Percentiles rank a stretch among this genome's conserved stretches.
phyloP scores from a whole-genome alignment of 2,329 filamentous ascomycete species.

The Emmonsiellopsis sp. region DNA sequence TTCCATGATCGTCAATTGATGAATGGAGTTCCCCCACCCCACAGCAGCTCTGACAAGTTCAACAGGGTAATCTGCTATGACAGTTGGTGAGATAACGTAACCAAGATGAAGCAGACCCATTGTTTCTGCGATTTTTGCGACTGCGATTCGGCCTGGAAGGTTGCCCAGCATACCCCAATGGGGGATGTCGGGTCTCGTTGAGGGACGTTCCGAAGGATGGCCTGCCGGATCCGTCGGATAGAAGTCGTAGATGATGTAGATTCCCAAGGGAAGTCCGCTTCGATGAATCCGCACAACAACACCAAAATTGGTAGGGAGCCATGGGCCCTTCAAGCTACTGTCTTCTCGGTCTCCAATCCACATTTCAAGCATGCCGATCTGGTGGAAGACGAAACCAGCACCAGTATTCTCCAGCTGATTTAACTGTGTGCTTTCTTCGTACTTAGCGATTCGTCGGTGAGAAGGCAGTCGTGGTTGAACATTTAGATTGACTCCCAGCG shows the following conservation, averaged over 20 bases:
- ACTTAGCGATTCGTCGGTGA: not conserved
- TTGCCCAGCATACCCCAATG: slow-evolving; percentile 1
- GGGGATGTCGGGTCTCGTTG: not conserved
- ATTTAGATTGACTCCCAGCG: slow-evolving; percentile 5
- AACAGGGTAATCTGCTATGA: slow-evolving; percentile 2
- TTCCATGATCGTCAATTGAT: too few species aligned
- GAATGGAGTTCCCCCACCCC: not conserved
- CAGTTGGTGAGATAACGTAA: not conserved
- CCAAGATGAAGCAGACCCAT: not conserved
- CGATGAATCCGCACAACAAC: not conserved
- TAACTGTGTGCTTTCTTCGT: not conserved
- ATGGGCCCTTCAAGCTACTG: not conserved
- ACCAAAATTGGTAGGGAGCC: not conserved
- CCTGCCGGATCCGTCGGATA: not conserved
- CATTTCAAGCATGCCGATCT: not conserved
- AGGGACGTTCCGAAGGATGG: not conserved
- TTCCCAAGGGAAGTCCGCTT: not conserved
- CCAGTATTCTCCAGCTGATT: not conserved
- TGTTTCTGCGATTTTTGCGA: slow-evolving; percentile 5
- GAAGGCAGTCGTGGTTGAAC: slow-evolving; percentile 3
- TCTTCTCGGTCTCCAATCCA: not conserved
- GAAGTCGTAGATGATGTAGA: not conserved
- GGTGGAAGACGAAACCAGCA: not conserved
- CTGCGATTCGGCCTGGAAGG: not conserved
- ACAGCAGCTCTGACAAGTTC: slow-evolving; percentile 3